Conservation (phyloP, 257 asterid genomes). For the Solanum peruvianum region DNA sequence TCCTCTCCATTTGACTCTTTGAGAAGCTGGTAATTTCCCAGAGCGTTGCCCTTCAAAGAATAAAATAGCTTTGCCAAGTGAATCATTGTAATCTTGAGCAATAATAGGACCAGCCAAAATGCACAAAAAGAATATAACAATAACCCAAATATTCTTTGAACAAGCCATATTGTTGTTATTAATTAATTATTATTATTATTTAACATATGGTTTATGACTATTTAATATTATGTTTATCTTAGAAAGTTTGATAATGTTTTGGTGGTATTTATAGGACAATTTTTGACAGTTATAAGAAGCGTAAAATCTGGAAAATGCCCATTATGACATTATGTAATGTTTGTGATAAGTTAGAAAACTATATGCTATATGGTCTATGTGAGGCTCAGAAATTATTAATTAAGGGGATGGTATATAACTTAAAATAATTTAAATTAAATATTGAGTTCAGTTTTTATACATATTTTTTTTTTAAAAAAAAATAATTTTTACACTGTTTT, state of each 20-base stretch:
- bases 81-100: conserved; percentile 30
- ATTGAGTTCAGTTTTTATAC: background rate
- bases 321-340: background rate
- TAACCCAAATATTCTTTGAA: background rate
- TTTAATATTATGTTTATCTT: background rate
- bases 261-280: background rate
- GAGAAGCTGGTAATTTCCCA: conserved; percentile 45
- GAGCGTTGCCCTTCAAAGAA: conserved; percentile 92
- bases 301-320: background rate
- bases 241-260: background rate
- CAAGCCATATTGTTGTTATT: background rate
- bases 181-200: background rate
- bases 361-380: background rate
- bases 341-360: background rate
- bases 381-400: background rate
- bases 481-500: background rate
- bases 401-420: background rate
- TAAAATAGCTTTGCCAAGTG: conserved; percentile 48
- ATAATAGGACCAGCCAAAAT: background rate
- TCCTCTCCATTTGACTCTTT: conserved; percentile 65
- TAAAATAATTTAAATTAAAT: background rate
- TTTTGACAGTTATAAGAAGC: background rate
- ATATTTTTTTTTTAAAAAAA: background rate
- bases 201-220: background rate
- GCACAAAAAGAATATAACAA: conserved; percentile 7